These are phyloP conservation scores for Pythium biforme DNA, from an alignment of 352 stramenopile genomes.

Conservation along the genomic window DNA sequence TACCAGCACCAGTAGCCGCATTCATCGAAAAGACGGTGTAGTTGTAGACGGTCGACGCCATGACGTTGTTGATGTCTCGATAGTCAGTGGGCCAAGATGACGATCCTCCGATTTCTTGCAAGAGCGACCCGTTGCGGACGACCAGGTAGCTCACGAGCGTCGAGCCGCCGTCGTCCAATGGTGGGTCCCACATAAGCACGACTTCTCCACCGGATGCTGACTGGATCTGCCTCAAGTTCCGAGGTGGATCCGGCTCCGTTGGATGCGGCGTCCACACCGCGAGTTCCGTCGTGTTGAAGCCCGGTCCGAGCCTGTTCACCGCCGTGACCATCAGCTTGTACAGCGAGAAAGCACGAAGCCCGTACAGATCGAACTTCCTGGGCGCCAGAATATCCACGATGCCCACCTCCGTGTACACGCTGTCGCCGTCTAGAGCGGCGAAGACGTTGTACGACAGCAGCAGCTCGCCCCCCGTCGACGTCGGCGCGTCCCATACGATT, in stretches of 20 bases:
- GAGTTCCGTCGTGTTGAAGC: slow-evolving; percentile 36
- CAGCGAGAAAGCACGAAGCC: slow-evolving; percentile 22
- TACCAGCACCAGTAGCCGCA: slow-evolving; percentile 10
- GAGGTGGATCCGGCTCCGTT: slow-evolving; percentile 33
- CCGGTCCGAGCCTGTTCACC: slow-evolving; percentile 37
- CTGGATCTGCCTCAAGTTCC: slow-evolving; percentile 31
- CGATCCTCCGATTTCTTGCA: slow-evolving; percentile 8
- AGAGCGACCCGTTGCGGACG: slow-evolving; percentile 31
- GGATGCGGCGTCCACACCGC: slow-evolving; percentile 27
- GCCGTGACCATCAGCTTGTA: slow-evolving; percentile 44
- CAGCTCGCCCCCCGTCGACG: slow-evolving; percentile 33
- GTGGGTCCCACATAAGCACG: slow-evolving; percentile 37
- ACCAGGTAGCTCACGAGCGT: slow-evolving; percentile 40
- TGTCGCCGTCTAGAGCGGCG: neutral
- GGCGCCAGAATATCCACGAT: slow-evolving; percentile 12
- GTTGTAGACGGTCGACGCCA: slow-evolving; percentile 33
- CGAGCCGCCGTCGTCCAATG: slow-evolving; percentile 39
- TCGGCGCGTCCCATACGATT: slow-evolving; percentile 44
- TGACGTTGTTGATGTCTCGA: slow-evolving; percentile 29
- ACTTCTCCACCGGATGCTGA: slow-evolving; percentile 42
- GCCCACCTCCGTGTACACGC: slow-evolving; percentile 16
- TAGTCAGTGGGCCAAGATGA: slow-evolving; percentile 20
- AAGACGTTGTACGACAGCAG: slow-evolving; percentile 41
- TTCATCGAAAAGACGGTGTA: slow-evolving; percentile 44
- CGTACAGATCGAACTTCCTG: slow-evolving; percentile 26